Conservation (phyloP, 2,329 filamentous ascomycete genomes). For the Pseudocercospora musae region DNA sequence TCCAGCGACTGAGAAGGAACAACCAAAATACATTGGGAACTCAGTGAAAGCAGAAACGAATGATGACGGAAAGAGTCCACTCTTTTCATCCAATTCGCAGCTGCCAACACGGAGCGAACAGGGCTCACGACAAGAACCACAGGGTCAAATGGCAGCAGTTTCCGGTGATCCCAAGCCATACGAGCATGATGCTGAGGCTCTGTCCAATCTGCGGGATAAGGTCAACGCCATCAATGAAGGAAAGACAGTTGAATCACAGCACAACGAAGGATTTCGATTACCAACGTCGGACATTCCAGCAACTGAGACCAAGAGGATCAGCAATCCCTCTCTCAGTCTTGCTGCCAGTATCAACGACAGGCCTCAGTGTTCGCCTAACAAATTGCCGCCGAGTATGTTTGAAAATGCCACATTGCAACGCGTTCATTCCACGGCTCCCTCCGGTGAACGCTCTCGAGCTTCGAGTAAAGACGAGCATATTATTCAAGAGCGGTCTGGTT, state of each 20-base stretch:
- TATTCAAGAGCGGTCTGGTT: constrained; percentile 12
- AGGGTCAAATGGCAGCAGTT: not conserved
- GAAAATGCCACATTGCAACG: not conserved
- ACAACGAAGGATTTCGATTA: constrained; percentile 24
- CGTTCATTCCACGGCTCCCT: not conserved
- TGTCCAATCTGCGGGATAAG: constrained; percentile 27
- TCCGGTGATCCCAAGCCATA: constrained; percentile 21
- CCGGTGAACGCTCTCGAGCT: not conserved
- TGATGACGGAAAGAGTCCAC: constrained; percentile 20
- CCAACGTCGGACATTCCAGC: constrained; percentile 1
- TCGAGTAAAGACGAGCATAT: constrained; percentile 26
- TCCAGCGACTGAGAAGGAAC: constrained; percentile 15
- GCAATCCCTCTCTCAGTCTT: not conserved
- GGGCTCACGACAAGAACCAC: not conserved
- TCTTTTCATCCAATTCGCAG: not conserved
- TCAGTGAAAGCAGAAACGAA: constrained; percentile 11
- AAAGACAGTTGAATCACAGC: constrained; percentile 16
- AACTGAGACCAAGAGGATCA: not conserved
- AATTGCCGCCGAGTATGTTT: not conserved
- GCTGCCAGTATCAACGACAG: not conserved
- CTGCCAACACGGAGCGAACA: constrained; percentile 9
- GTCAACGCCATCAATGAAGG: constrained; percentile 25
- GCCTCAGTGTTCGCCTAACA: not conserved
- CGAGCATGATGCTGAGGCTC: constrained; percentile 26
- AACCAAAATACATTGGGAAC: constrained; percentile 14